Evolutionary conservation across 441 rosid species (phyloP), one percentile per base, ranked within the genome.

Genomic region (Manihot esculenta): DNA sequence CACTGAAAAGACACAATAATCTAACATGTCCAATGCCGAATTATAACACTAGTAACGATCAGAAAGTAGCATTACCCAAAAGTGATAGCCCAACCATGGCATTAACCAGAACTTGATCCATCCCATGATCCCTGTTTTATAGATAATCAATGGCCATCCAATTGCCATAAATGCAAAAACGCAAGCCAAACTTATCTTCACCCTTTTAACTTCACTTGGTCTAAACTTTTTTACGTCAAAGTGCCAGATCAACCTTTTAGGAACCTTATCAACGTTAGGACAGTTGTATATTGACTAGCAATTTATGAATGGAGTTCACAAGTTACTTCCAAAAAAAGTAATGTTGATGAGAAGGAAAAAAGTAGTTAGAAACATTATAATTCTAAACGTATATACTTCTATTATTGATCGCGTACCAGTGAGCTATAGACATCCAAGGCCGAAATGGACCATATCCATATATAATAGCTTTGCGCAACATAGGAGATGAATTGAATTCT

Each of bases 31-130:
- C 38, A 47, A 4, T 17, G 7, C 30, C 17, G 13, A 33, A 66
- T 59, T 58, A 77, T 20, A 10, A 13, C 21, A 61, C 24, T n/a
- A 64, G 60, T 62, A 49, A 15, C 71, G 45, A 64, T 41, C 1
- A 18, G 51, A 26, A 66, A 73, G 63, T n/a, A 38, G 55, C 73
- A 66, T 84, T 89, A 90, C 97, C 97, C 99, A 94, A 71, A 94
- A 94, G 86, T 88, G 97, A 81, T 89, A 94, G 77, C 96, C 97
- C 68, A 94, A 64, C 96, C 97, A 94, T 10, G 99, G 97, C 99
- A 92, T 92, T 75, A 88, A 73, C 99, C 97, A 90, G 83, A 82
- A 92, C 72, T 94, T 90, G 48, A 92, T 78, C 97, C 97, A 94
- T 69, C 97, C 97, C 84, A 78, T 20, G 24, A 94, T 53, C 69